Evolutionary conservation across 1,139 yeast genomes (phyloP).

Genomic region (Blastobotrys raffinosifermentans): DNA sequence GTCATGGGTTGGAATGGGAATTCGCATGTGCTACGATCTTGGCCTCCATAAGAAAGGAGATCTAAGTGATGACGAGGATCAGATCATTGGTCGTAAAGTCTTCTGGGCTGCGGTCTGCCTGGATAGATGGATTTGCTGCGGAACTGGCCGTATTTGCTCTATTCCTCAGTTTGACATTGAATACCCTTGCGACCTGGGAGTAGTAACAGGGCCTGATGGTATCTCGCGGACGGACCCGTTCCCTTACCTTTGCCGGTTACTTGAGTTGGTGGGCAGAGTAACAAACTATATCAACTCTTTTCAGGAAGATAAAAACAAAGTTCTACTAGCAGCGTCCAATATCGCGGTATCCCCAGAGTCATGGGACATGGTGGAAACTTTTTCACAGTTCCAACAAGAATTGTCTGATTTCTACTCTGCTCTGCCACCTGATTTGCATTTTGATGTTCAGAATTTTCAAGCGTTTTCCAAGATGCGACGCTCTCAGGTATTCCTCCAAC

Average conservation of each 20-base stretch:
- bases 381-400: conserved; percentile 20
- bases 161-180: conserved; percentile 21
- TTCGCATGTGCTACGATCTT: conserved; percentile 28
- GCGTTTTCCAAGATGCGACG: conserved; percentile 21
- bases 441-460: conserved; percentile 27
- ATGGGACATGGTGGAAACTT: conserved; percentile 16
- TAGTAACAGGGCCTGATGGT: conserved; percentile 9
- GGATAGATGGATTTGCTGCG: conserved; percentile 26
- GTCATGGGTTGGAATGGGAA: conserved; percentile 30
- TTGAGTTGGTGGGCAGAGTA: conserved; percentile 24
- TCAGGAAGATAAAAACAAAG: conserved; percentile 1
- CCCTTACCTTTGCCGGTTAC: conserved; percentile 24
- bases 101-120: conserved; percentile 29
- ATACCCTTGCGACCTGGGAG: conserved; percentile 16
- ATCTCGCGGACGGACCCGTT: conserved; percentile 24
- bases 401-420: conserved; percentile 25
- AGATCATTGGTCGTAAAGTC: conserved; percentile 16
- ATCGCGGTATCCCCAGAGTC: conserved; percentile 12
- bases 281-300: conserved; percentile 23
- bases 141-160: conserved; percentile 25
- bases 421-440: conserved; percentile 24
- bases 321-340: conserved; percentile 1
- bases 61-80: conserved; percentile 3
- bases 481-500: conserved; percentile 24
- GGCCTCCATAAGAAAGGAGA: conserved; percentile 23